These are phyloP conservation scores for Beauveria scarabaeidicola DNA, from an alignment of 2,329 filamentous ascomycete species.

Conservation along the genomic window DNA sequence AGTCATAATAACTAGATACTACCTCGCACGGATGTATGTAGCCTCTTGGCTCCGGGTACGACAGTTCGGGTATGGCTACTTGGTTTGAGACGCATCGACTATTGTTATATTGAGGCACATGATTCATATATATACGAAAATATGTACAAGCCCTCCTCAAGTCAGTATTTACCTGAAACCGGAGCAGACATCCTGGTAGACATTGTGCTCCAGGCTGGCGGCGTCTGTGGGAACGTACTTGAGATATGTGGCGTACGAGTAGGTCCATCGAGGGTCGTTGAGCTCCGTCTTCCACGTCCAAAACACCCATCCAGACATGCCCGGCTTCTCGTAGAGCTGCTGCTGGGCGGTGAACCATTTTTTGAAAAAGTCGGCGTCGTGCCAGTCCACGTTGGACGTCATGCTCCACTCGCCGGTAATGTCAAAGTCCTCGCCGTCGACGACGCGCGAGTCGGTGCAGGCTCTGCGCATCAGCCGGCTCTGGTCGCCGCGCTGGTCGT, in stretches of 20 bases:
- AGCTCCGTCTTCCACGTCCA: conserved; percentile 48
- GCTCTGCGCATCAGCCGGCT: conserved; percentile 20
- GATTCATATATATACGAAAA: background rate
- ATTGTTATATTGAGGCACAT: background rate
- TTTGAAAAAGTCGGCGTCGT: conserved; percentile 39
- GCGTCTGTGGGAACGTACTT: conserved; percentile 18
- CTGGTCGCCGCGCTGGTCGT: conserved; percentile 14
- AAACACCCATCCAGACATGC: conserved; percentile 45
- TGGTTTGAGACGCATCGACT: too few species aligned
- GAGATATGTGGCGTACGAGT: conserved; percentile 18
- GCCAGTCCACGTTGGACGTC: conserved; percentile 36
- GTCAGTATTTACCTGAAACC: conserved; percentile 2
- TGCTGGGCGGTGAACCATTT: conserved; percentile 50
- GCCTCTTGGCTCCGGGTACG: too few species aligned
- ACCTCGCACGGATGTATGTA: too few species aligned
- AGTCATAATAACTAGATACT: background rate
- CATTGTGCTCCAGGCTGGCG: conserved; percentile 18
- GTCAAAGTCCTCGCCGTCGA: conserved; percentile 25
- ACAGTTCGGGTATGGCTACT: too few species aligned
- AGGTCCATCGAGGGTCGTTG: conserved; percentile 24
- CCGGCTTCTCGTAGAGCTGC: conserved; percentile 40
- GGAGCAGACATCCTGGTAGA: conserved; percentile 18
- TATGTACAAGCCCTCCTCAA: background rate
- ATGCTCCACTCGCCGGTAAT: conserved; percentile 53
- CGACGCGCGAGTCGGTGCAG: conserved; percentile 37